phyloP scores from a whole-genome alignment of 1,284 basidiomycete genomes.

The Exobasidium rhododendri region DNA sequence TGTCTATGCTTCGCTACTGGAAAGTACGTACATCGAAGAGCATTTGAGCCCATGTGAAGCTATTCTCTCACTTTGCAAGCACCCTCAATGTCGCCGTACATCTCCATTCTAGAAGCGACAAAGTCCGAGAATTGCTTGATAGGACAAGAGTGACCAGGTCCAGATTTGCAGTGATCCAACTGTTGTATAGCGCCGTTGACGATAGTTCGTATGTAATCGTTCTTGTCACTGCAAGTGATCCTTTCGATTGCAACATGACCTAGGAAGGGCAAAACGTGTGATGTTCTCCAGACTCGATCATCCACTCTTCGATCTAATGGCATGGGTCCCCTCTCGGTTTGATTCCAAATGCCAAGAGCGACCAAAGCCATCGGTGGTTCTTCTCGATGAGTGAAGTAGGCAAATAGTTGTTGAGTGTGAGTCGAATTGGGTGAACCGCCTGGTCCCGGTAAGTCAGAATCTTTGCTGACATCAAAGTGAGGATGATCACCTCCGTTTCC shows the following conservation, averaged over 20 bases:
- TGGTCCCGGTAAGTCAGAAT: slow-evolving; percentile 7
- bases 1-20: too few relatives aligned
- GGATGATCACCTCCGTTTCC: slow-evolving; percentile 12
- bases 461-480: slow-evolving; percentile 1
- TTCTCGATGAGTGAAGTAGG: slow-evolving; percentile 58
- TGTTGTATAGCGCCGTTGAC: slow-evolving; percentile 57
- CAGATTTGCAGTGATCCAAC: slow-evolving; percentile 55
- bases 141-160: slow-evolving; percentile 53
- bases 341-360: slow-evolving; percentile 58
- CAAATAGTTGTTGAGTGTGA: slow-evolving; percentile 54
- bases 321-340: slow-evolving; percentile 31
- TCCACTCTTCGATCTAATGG: slow-evolving; percentile 48
- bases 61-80: slow-evolving; percentile 22
- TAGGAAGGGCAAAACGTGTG: slow-evolving; percentile 57
- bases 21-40: too few relatives aligned
- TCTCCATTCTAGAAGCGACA: slow-evolving; percentile 48
- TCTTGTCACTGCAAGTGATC: slow-evolving; percentile 40
- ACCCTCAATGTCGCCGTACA: slow-evolving; percentile 51
- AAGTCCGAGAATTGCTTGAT: slow-evolving; percentile 53
- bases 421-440: slow-evolving; percentile 31
- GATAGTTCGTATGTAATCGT: slow-evolving; percentile 51
- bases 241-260: slow-evolving; percentile 58
- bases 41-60: too few relatives aligned
- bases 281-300: slow-evolving; percentile 40
- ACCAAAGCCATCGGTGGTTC: slow-evolving; percentile 57